phyloP scores from a whole-genome alignment of 2,329 filamentous ascomycete genomes.

The Cercospora brassicicola region DNA sequence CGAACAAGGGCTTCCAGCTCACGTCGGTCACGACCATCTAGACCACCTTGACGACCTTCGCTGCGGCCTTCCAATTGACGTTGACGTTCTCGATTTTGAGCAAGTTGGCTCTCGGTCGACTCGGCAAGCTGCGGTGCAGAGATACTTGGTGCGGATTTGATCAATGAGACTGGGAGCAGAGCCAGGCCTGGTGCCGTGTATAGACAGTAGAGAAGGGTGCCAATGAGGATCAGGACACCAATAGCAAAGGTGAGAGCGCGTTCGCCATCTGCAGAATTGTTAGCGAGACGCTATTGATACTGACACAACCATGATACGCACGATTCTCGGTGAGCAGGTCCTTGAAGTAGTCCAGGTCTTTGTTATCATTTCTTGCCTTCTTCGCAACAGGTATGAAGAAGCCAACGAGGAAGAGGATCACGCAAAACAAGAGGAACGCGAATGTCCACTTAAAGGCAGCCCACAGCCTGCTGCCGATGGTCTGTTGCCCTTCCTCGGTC shows the following conservation, averaged over 20 bases:
- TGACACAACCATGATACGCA: constrained; percentile 42
- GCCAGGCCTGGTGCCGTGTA: constrained; percentile 90
- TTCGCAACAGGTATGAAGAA: constrained; percentile 88
- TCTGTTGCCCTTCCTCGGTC: constrained; percentile 73
- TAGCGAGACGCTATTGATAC: constrained; percentile 12
- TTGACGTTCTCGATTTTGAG: constrained; percentile 86
- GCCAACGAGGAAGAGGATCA: constrained; percentile 83
- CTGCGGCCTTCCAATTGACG: constrained; percentile 86
- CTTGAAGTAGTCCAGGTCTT: constrained; percentile 91
- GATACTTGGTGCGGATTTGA: constrained; percentile 85
- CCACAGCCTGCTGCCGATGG: constrained; percentile 69
- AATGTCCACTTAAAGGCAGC: constrained; percentile 89
- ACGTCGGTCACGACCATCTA: constrained; percentile 81
- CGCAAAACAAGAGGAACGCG: constrained; percentile 74
- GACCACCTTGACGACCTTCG: constrained; percentile 68
- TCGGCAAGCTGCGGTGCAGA: constrained; percentile 77
- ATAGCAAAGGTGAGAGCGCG: constrained; percentile 87
- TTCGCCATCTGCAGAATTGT: constrained; percentile 66
- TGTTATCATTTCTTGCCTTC: constrained; percentile 61
- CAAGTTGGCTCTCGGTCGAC: constrained; percentile 75
- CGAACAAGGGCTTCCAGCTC: constrained; percentile 84
- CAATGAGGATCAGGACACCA: constrained; percentile 83
- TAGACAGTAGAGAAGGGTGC: constrained; percentile 79
- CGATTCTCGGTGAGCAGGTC: constrained; percentile 77
- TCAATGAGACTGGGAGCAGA: constrained; percentile 82